These are phyloP conservation scores for Schrenkiella parvula DNA, from an alignment of 345 rosid species.

Conservation along the genomic window DNA sequence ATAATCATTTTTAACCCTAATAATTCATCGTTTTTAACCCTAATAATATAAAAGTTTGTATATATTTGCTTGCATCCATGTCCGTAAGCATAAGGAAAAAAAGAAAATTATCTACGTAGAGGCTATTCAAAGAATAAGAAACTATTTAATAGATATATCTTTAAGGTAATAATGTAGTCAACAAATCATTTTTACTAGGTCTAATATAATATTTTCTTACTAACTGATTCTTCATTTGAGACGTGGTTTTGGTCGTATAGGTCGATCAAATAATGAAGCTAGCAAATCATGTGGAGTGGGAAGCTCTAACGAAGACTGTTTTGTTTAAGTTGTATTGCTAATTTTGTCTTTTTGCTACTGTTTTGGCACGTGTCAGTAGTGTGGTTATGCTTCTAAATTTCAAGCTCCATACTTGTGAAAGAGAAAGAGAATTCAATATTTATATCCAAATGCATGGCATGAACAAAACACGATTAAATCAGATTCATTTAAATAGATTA, in stretches of 20 bases:
- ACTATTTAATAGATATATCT: neutral
- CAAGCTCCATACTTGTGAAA: conserved; percentile 8
- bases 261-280: neutral
- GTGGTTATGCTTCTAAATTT: neutral
- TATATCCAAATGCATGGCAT: conserved; percentile 7
- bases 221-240: neutral
- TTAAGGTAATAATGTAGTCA: neutral
- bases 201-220: neutral
- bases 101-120: neutral
- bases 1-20: neutral
- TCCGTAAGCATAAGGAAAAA: neutral
- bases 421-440: neutral
- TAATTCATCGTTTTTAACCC: neutral
- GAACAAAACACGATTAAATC: neutral
- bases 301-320: conserved; percentile 9
- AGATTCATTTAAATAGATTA: neutral
- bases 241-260: neutral
- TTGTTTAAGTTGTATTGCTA: neutral
- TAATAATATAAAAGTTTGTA: neutral
- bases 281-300: conserved; percentile 18
- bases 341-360: conserved; percentile 20
- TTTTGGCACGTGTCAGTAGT: conserved; percentile 26
- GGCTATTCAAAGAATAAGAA: no score
- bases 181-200: neutral
- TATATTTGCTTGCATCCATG: neutral